Conservation (phyloP, 2,329 filamentous ascomycete genomes). For the Tolypocladium tropicale region DNA sequence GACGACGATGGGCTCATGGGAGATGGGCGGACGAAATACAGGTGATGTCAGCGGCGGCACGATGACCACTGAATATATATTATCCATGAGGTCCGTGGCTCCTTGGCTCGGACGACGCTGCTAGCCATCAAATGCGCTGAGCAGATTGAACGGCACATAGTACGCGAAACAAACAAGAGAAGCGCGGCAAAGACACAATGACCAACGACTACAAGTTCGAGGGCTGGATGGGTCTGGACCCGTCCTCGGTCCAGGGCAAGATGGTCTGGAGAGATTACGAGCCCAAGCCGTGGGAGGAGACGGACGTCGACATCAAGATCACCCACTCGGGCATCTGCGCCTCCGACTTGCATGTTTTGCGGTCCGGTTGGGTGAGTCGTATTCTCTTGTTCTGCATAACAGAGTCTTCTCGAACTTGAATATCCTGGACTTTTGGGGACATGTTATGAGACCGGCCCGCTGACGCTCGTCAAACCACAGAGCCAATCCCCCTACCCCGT, state of each 20-base stretch:
- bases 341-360: conserved; percentile 48
- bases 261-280: conserved; percentile 47
- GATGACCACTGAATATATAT: neutral
- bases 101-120: neutral
- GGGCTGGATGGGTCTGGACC: conserved; percentile 37
- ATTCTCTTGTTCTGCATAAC: neutral
- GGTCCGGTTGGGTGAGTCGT: conserved; percentile 37
- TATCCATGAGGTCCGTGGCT: neutral
- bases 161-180: neutral
- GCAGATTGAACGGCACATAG: neutral
- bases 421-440: neutral
- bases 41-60: neutral
- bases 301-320: conserved; percentile 54
- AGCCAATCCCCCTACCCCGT: conserved; percentile 24
- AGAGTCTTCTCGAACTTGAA: neutral
- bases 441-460: neutral
- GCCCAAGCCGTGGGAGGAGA: conserved; percentile 57
- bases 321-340: conserved; percentile 59
- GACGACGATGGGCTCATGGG: no score
- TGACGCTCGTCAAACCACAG: neutral
- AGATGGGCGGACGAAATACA: neutral
- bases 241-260: conserved; percentile 33
- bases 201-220: conserved; percentile 34
- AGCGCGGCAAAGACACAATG: conserved; percentile 8
- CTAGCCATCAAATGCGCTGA: no score